These are phyloP conservation scores for Melanogaster broomeanus DNA, from an alignment of 768 basidiomycete species.

Conservation along the genomic window DNA sequence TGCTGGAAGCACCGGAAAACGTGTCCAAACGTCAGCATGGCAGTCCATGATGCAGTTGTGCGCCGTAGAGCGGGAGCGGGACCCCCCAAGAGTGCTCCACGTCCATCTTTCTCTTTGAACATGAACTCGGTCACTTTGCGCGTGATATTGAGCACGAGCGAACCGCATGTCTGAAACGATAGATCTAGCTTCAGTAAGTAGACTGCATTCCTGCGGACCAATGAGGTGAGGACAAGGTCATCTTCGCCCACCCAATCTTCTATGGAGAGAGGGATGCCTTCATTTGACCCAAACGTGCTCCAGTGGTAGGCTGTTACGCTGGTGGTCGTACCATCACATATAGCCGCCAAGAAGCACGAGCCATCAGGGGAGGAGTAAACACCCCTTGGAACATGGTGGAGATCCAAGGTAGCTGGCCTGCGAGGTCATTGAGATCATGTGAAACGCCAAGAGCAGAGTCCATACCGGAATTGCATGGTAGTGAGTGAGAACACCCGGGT, in stretches of 20 bases:
- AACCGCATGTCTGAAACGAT: conserved; percentile 35
- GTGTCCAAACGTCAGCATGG: conserved; percentile 57
- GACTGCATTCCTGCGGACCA: conserved; percentile 42
- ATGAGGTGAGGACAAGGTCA: conserved; percentile 42
- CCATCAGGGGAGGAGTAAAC: conserved; percentile 56
- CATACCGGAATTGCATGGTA: conserved; percentile 56
- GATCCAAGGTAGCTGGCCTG: conserved; percentile 49
- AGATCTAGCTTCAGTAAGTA: conserved; percentile 47
- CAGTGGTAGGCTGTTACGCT: conserved; percentile 50
- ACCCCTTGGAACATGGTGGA: conserved; percentile 34
- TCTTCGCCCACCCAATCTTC: conserved; percentile 25
- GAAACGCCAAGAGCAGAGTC: not conserved
- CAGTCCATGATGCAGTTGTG: conserved; percentile 58
- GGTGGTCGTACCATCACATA: conserved; percentile 16
- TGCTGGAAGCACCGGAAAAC: conserved; percentile 58
- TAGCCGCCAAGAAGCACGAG: conserved; percentile 46
- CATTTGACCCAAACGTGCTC: conserved; percentile 55
- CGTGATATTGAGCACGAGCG: conserved; percentile 53
- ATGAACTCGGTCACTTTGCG: conserved; percentile 58
- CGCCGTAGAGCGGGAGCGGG: conserved; percentile 23
- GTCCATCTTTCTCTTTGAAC: conserved; percentile 47
- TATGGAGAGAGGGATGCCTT: conserved; percentile 42
- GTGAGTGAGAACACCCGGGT: conserved; percentile 55
- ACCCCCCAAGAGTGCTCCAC: conserved; percentile 17
- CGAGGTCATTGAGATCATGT: not conserved